Conservation (phyloP, 2,329 filamentous ascomycete genomes). For the Westerdykella aurantiaca region DNA sequence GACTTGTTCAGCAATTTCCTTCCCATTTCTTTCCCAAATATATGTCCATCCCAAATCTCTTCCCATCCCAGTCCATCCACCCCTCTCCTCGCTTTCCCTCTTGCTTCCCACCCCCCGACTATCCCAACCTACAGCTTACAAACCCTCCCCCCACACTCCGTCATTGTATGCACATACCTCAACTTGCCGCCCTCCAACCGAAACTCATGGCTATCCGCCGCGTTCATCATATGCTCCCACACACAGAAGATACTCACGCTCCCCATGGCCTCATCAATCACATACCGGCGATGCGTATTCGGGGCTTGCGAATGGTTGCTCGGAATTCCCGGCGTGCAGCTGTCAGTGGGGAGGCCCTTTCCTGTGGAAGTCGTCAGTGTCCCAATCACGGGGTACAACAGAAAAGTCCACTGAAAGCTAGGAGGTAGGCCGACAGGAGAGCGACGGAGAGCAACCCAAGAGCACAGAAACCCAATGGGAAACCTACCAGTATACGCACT, state of each 20-base stretch:
- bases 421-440: no score
- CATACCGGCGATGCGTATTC: slow-evolving; percentile 14
- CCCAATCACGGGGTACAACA: no score
- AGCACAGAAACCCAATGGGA: no score
- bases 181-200: slow-evolving; percentile 17
- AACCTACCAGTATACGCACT: slow-evolving; percentile 14
- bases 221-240: slow-evolving; percentile 23
- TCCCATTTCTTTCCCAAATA: background rate
- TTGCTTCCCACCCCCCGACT: no score
- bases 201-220: slow-evolving; percentile 21
- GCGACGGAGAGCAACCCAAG: no score
- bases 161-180: slow-evolving; percentile 15
- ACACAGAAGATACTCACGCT: slow-evolving; percentile 19
- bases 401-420: no score
- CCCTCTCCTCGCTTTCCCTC: no score
- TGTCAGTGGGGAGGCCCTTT: slow-evolving; percentile 12
- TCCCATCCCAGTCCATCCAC: no score
- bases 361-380: no score
- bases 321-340: slow-evolving; percentile 17
- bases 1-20: background rate
- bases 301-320: slow-evolving; percentile 8
- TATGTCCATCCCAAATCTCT: no score
- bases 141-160: slow-evolving; percentile 8
- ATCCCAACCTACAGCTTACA: slow-evolving; percentile 9
- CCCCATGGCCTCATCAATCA: slow-evolving; percentile 20